Base-by-base conservation (phyloP, 805 yeast genomes). In the Lachancea sp. region DNA sequence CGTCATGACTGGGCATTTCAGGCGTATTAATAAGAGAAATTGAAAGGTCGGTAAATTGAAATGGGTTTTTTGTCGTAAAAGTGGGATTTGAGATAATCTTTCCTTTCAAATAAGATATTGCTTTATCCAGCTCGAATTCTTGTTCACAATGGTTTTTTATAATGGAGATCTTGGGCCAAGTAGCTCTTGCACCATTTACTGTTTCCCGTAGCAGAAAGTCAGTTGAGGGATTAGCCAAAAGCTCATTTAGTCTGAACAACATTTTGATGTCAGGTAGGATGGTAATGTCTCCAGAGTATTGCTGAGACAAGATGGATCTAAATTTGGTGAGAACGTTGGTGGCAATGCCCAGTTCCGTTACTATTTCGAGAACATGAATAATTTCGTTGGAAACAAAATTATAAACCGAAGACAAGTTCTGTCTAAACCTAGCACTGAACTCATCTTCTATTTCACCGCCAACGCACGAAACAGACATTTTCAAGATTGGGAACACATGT, bases 241-340 rank as follows among this genome's bases (percentile, higher is more conserved):
- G 62, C 46, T 78, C 79, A 31, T 72, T 65, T 41, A 86, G 67
- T 50, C 87, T 89, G 0, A 71, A 53, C 26, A 73, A 52, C 42
- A 79, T 64, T 32, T 73, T 68, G 47, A 85, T 70, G 41, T 84
- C 85, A 0, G 98, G 99, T 37, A 95, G 64, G 38, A 93, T 89
- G 1, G 98, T 93, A 33, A 93, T 83, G 62, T 93, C 95, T 1
- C 99, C 99, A 11, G 90, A 81, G 61, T 93, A 93, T 50, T 81
- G 81, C 59, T 93, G 99, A 0, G 90, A 77, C 16, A 93, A 62
- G 3, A 93, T 76, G 0, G 95, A 82, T 36, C 82, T 77, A 37
- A 85, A 51, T 52, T 87, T 88, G 10, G 89, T 79, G 37, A 86
- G 76, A 12, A 84, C 58, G 51, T 85, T 86, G 48, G 81, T 78